Conservation (phyloP, 2,329 filamentous ascomycete genomes). For the Tolypocladium tropicale region DNA sequence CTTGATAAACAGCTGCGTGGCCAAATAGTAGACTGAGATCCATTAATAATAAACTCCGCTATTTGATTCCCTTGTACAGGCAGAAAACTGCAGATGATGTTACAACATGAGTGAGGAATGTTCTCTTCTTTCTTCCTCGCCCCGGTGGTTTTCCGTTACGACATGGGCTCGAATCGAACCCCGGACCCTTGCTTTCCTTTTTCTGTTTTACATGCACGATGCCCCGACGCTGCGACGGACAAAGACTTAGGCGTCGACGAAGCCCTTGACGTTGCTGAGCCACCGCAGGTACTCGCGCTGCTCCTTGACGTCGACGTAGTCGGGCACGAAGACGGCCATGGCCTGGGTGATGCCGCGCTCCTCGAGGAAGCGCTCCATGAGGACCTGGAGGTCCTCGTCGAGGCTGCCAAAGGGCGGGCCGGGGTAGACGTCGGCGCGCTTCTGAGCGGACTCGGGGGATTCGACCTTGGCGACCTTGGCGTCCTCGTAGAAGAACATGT, state of each 20-base stretch:
- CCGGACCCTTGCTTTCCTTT: background rate
- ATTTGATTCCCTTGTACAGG: constrained; percentile 1
- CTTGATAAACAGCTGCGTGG: background rate
- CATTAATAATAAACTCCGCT: background rate
- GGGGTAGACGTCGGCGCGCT: constrained; percentile 69
- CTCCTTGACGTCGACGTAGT: constrained; percentile 98
- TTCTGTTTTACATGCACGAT: background rate
- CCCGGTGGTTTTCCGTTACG: background rate
- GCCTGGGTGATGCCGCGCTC: constrained; percentile 84
- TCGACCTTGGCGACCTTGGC: constrained; percentile 66
- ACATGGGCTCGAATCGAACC: background rate
- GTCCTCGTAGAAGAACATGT: constrained; percentile 79
- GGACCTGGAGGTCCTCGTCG: constrained; percentile 87
- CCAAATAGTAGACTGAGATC: background rate
- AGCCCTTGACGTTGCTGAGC: constrained; percentile 79
- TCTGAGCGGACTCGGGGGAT: constrained; percentile 66
- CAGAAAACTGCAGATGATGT: constrained; percentile 3
- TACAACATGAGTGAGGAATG: constrained; percentile 3
- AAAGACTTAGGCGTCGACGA: constrained; percentile 56
- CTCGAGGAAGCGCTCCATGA: constrained; percentile 88
- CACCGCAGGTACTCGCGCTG: constrained; percentile 92
- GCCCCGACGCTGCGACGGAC: background rate
- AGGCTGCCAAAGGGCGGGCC: constrained; percentile 90
- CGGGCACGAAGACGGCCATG: constrained; percentile 81
- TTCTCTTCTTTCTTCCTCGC: background rate